Conservation (phyloP, 805 yeast genomes). For the Candida methanosorbosa region DNA sequence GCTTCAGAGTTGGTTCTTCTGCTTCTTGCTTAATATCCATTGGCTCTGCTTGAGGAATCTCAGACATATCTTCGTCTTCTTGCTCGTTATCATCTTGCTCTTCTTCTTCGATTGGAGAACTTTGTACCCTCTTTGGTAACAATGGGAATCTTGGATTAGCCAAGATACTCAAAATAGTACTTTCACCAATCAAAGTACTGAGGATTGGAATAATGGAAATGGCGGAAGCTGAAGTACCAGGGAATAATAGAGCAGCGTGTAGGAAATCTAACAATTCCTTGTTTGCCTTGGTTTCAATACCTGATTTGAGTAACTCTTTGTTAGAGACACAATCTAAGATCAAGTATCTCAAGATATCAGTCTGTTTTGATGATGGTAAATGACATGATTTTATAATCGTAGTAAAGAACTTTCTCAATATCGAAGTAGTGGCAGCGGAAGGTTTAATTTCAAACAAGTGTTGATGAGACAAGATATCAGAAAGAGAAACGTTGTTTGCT, state of each 20-base stretch:
- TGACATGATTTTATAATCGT: constrained; percentile 37
- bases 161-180: constrained; percentile 47
- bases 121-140: constrained; percentile 8
- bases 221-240: constrained; percentile 30
- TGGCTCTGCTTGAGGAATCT: too few species aligned
- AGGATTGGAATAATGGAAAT: constrained; percentile 69
- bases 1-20: not conserved
- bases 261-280: constrained; percentile 39
- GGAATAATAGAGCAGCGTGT: constrained; percentile 53
- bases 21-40: not conserved
- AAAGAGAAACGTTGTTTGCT: constrained; percentile 41
- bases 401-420: constrained; percentile 38
- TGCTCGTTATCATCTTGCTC: constrained; percentile 4
- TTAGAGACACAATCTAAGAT: constrained; percentile 28
- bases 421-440: constrained; percentile 25
- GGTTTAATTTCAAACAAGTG: constrained; percentile 41
- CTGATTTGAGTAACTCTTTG: constrained; percentile 15
- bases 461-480: constrained; percentile 63
- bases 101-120: not conserved
- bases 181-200: constrained; percentile 37
- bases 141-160: constrained; percentile 71
- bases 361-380: constrained; percentile 56
- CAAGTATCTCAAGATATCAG: constrained; percentile 42
- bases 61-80: constrained; percentile 5
- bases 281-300: constrained; percentile 13